A percentile compares a stretch with the other conserved stretches of the same genome.
Evolutionary conservation across 495 filamentous ascomycete genomes (phyloP).

Genomic region (Corynascus novoguineensis): DNA sequence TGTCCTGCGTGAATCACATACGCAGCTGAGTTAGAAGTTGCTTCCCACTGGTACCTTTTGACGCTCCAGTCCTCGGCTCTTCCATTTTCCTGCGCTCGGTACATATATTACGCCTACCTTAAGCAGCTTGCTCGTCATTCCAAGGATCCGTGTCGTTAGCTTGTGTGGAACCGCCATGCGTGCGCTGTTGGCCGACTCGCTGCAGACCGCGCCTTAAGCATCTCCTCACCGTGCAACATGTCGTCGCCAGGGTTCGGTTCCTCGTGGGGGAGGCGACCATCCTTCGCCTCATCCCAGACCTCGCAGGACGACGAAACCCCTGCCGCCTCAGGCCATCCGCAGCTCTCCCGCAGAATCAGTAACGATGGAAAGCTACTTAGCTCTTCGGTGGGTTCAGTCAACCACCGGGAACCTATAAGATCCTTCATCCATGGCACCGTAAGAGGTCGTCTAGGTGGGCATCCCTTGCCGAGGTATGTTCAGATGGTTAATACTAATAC

Average conservation of each 20-base stretch:
- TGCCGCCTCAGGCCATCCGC: conserved; percentile 15
- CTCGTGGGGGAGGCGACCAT: conserved; percentile 37
- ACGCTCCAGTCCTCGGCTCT: background rate
- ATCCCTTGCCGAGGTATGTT: conserved; percentile 11
- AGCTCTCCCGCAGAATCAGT: background rate
- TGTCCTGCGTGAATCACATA: too few species aligned
- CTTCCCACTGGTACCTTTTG: background rate
- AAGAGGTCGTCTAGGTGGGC: conserved; percentile 57
- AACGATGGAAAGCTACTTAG: conserved; percentile 33
- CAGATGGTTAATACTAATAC: background rate
- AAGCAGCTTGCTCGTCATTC: background rate
- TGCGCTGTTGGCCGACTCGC: conserved; percentile 6
- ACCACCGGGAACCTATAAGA: conserved; percentile 62
- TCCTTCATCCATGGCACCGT: conserved; percentile 76
- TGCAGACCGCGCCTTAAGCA: conserved; percentile 10
- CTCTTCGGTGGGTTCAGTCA: conserved; percentile 36
- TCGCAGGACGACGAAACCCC: conserved; percentile 25
- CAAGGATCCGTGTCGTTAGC: conserved; percentile 3
- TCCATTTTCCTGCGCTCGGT: background rate
- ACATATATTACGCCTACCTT: background rate
- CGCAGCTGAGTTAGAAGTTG: too few species aligned
- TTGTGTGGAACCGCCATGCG: conserved; percentile 19
- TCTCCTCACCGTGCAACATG: conserved; percentile 16
- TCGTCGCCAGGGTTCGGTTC: conserved; percentile 34
- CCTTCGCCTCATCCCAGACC: conserved; percentile 33